Base-by-base conservation (phyloP, 2,329 filamentous ascomycete species). In the Sarocladium kiliense region DNA sequence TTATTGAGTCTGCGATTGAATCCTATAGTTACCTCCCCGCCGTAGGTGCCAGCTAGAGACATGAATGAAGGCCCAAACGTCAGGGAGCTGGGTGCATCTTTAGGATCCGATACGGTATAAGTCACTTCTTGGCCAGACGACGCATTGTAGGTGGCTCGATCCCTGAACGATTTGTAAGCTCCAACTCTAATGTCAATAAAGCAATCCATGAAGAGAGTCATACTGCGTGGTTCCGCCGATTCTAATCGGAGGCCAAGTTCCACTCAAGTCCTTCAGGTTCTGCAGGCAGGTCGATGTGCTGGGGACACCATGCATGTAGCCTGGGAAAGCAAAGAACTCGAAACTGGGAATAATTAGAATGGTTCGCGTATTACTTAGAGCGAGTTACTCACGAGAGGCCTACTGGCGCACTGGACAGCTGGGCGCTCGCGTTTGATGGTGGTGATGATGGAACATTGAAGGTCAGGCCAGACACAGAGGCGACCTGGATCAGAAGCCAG, bases 191-290 rank as follows among this genome's bases (percentile, higher is more conserved):
- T 14, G 30, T 26, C 37, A 14, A 23, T 54, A n/a, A 39, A 26
- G 3, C 19, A 23, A 6, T 32, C 14, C 12, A 27, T 10, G 47
- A 9, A 26, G 45, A 10, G 25, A 21, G 18, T 41, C 57, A n/a
- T 54, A 61, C 69, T 82, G 78, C 1, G 79, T 82, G 0, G 80
- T 83, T 2, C 80, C 80, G n/a, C 80, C 80, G 54, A 83, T 81
- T 53, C 80, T 70, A 45, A 82, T 72, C 0, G 78, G 79, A 7
- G 79, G 78, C 74, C 75, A 79, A 11, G 66, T 69, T 2, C 79
- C 79, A 0, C 73, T 77, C 49, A 81, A 57, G 12, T 73, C 68
- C 57, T 75, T 73, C 60, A 80, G 73, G 60, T 82, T 82, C 23
- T 74, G 63, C 5, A 83, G 67, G 57, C 80, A 83, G 59, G 75